Percentiles rank a stretch among this genome's conserved stretches.
phyloP scores from a whole-genome alignment of 352 stramenopile genomes.

The Phytopythium helicoides region DNA sequence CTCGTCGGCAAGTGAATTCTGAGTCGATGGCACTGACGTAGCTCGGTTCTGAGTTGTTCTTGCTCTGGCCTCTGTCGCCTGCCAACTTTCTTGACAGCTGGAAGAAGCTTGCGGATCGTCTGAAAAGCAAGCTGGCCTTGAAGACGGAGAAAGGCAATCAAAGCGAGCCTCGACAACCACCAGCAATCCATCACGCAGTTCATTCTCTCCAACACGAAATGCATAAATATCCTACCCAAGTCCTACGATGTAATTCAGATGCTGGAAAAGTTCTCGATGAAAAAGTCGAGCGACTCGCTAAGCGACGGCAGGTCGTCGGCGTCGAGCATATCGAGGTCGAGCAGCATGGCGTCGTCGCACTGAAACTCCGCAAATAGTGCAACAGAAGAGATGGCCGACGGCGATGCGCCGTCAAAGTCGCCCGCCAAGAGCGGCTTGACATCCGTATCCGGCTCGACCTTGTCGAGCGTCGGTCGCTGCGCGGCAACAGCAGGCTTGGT shows the following conservation, averaged over 20 bases:
- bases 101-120: too few relatives aligned
- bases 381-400: constrained; percentile 21
- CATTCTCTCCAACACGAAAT: too few relatives aligned
- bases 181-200: too few relatives aligned
- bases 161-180: too few relatives aligned
- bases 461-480: constrained; percentile 21
- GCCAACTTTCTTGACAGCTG: too few relatives aligned
- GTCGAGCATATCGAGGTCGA: constrained; percentile 7
- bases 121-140: too few relatives aligned
- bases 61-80: too few relatives aligned
- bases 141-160: too few relatives aligned
- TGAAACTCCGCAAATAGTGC: constrained; percentile 6
- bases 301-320: constrained; percentile 18
- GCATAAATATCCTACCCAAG: constrained; percentile 1
- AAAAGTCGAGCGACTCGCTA: constrained; percentile 32
- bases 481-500: background rate
- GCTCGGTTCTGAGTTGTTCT: too few relatives aligned
- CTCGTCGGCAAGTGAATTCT: too few relatives aligned
- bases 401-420: constrained; percentile 23
- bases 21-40: too few relatives aligned
- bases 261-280: constrained; percentile 33
- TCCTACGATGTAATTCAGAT: background rate
- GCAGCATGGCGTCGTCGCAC: constrained; percentile 3
- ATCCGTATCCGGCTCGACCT: constrained; percentile 9
- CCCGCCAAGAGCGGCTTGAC: constrained; percentile 6